These are phyloP conservation scores for Mychonastes homosphaera DNA, from an alignment of 139 green algal species.

Conservation along the genomic window DNA sequence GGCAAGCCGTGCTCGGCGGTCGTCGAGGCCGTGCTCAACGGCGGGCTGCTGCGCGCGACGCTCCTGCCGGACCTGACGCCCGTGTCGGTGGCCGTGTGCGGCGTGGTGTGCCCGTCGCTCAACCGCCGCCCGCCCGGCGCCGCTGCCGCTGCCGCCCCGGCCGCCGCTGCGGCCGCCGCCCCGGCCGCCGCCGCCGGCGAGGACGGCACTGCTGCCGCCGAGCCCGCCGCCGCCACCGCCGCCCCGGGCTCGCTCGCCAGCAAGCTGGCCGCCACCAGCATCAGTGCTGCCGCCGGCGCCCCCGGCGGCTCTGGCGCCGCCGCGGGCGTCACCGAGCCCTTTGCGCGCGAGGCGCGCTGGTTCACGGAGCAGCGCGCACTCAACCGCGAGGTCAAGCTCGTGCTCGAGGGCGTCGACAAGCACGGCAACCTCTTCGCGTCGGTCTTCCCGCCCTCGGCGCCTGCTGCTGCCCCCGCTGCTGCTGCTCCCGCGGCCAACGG, in stretches of 20 bases:
- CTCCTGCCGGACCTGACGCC: constrained; percentile 54
- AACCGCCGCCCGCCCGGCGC: constrained; percentile 20
- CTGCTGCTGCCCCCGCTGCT: constrained; percentile 39
- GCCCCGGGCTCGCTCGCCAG: not conserved
- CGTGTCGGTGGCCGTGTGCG: constrained; percentile 60
- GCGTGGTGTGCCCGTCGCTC: constrained; percentile 73
- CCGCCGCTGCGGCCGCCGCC: constrained; percentile 8
- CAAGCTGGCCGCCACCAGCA: not conserved
- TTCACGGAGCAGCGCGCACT: constrained; percentile 70
- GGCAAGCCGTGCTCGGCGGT: constrained; percentile 62
- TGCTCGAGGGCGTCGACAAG: constrained; percentile 80
- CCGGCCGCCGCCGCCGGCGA: constrained; percentile 11
- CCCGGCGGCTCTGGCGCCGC: constrained; percentile 17
- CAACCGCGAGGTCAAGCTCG: constrained; percentile 55
- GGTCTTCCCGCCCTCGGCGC: constrained; percentile 41
- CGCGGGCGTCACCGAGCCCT: constrained; percentile 52
- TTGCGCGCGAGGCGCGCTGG: constrained; percentile 70
- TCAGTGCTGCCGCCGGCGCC: constrained; percentile 15
- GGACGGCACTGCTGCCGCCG: constrained; percentile 4
- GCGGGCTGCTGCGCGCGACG: constrained; percentile 58
- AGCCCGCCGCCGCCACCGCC: constrained; percentile 1
- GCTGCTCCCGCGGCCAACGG: constrained; percentile 32
- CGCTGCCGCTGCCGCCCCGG: constrained; percentile 18
- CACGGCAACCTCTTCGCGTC: constrained; percentile 73
- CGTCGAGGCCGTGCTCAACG: constrained; percentile 75